phyloP scores from a whole-genome alignment of 2,329 filamentous ascomycete genomes.

The Ophiostoma sp. region DNA sequence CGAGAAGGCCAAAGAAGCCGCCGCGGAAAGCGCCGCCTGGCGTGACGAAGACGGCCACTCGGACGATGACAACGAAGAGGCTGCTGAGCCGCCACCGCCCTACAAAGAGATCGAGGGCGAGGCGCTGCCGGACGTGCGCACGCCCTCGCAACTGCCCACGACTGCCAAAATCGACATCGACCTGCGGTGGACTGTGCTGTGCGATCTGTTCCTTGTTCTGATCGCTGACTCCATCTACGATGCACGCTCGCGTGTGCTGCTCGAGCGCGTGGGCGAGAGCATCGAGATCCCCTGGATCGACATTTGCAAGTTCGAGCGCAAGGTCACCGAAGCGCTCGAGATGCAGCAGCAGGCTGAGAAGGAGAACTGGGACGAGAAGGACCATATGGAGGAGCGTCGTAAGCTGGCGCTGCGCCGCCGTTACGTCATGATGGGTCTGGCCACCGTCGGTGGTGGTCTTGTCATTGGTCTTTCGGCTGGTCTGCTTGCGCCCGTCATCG shows the following conservation, averaged over 20 bases:
- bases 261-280: slow-evolving; percentile 79
- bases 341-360: slow-evolving; percentile 95
- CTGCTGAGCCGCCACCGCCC: slow-evolving; percentile 56
- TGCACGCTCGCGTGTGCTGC: slow-evolving; percentile 75
- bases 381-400: slow-evolving; percentile 83
- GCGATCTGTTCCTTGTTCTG: slow-evolving; percentile 91
- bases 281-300: slow-evolving; percentile 87
- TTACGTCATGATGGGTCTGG: slow-evolving; percentile 93
- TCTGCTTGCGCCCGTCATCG: slow-evolving; percentile 87
- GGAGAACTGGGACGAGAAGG: slow-evolving; percentile 97
- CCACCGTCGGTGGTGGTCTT: slow-evolving; percentile 89
- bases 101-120: slow-evolving; percentile 66
- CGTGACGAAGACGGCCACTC: slow-evolving; percentile 2
- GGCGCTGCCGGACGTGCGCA: slow-evolving; percentile 76
- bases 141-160: slow-evolving; percentile 76
- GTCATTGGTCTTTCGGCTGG: slow-evolving; percentile 95
- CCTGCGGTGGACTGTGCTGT: slow-evolving; percentile 93
- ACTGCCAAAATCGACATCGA: slow-evolving; percentile 91
- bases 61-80: slow-evolving; percentile 44
- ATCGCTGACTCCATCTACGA: slow-evolving; percentile 96
- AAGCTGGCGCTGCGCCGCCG: slow-evolving; percentile 80
- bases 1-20: slow-evolving; percentile 2
- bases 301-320: slow-evolving; percentile 95
- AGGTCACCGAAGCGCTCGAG: slow-evolving; percentile 92
- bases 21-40: background rate